Evolutionary conservation across 768 basidiomycete species (phyloP), one percentile per base, ranked within the genome.

Genomic region (Asterophora lycoperdoides): DNA sequence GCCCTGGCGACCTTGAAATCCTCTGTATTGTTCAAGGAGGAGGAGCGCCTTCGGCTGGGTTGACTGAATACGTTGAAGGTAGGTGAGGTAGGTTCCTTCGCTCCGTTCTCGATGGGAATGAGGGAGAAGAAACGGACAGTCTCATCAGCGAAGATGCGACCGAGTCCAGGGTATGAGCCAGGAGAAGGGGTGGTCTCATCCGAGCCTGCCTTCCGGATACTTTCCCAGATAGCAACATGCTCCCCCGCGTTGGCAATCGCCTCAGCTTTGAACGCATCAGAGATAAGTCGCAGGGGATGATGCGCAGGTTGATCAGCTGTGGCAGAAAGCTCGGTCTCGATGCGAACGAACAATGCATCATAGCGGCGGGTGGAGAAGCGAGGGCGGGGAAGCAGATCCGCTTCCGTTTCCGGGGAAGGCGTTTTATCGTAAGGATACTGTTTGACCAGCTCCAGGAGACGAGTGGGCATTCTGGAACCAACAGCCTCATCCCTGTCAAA

Each of bases 401-500:
- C 58, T 41, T 74, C 66, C 23, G 73, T 59, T 41, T 74, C 66
- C 33, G 63, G 36, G 9, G 69, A 44, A 45, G 54, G 41, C 51
- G 54, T 65, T 48, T 64, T 68, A 33, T 61, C 58, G 60, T 83
- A 89, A 4, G 88, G 88, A 55, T 90, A 91, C 20, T 78, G 65
- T 46, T 78, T 73, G 30, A 89, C 78, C 5, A 90, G 77, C 51
- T 89, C 86, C 15, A 78, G 68, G 3, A 91, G 76, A 28, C 88
- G 83, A 15, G 75, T 76, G 3, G 89, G 88, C 71, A 89, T 74
- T 44, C 78, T 71, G 50, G 73, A 72, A 41, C 61, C 68, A 10
- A 70, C 56, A 19, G 78, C 74, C 54, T 87, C 82, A 49, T 86
- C 79, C 52, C 86, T 88, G 52, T 46, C 50, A 30, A 46, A 19